Evolutionary conservation across 2,329 filamentous ascomycete species (phyloP), one percentile per base, ranked within the genome.

Genomic region (Trichoderma simmonsii): DNA sequence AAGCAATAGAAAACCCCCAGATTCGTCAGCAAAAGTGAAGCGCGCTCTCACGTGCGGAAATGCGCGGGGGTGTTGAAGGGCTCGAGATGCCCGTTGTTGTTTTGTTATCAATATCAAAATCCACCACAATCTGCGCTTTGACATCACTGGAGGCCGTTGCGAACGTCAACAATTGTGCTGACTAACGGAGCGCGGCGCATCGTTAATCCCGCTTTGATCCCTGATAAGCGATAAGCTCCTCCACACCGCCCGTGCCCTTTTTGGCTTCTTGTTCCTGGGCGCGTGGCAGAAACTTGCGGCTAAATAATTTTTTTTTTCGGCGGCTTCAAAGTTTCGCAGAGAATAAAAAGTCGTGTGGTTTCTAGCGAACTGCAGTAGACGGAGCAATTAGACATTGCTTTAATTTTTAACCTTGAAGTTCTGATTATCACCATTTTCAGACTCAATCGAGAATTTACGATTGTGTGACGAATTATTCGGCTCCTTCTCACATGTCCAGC

Each of bases 151-250:
- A n/a, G n/a, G 36, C 36, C 65, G 65, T 70, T 69, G 71, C 71
- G 65, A 59, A 65, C 66, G 65, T 66, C 71, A 72, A 72, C 57
- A 39, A 39, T 30, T 36, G n/a, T 32, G 62, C 51, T 39, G 28
- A 48, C 32, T 21, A 28, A 30, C 75, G 73, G 75, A 73, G 32
- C 15, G 14, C 74, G 75, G 75, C 69, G 51, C n/a, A 72, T 71
- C 63, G 51, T 72, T 73, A 56, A 61, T 68, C 65, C 65, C 26
- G 36, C 15, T 9, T 9, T 26, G 21, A 5, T 24, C 71, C 65
- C 39, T 21, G 74, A 75, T 75, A 73, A 65, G 24, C 61, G 74
- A 75, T 75, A 76, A 73, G 70, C 51, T 59, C 54, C 61, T 65
- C 30, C 32, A 57, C 70, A 66, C 72, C 62, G 71, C 72, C 73